These are phyloP conservation scores for Phytophthora kernoviae DNA, from an alignment of 352 stramenopile species.

Conservation along the genomic window DNA sequence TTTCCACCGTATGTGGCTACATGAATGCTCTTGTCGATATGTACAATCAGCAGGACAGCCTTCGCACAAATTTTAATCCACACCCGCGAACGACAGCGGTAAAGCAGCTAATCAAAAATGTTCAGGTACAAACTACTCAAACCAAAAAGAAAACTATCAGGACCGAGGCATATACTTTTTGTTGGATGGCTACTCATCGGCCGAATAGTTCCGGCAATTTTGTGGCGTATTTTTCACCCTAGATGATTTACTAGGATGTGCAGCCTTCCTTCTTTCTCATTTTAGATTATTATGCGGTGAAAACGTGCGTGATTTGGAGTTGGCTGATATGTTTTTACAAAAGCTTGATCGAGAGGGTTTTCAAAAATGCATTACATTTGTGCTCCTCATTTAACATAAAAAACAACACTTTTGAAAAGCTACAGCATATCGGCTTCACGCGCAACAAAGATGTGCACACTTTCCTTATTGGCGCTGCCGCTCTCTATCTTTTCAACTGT, in stretches of 20 bases:
- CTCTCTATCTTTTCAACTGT: constrained; percentile 5
- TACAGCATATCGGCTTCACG: constrained; percentile 7
- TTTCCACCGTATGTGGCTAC: constrained; percentile 10
- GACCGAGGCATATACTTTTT: constrained; percentile 13
- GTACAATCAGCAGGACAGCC: constrained; percentile 12
- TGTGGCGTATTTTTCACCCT: constrained; percentile 3
- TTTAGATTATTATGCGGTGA: neutral
- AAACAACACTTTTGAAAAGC: constrained; percentile 5
- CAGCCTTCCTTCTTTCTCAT: constrained; percentile 1
- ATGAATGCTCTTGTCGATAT: constrained; percentile 14
- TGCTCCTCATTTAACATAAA: constrained; percentile 2
- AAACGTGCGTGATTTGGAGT: neutral
- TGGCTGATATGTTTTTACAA: constrained; percentile 8
- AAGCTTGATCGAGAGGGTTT: constrained; percentile 7
- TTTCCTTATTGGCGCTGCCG: constrained; percentile 1
- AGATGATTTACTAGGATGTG: constrained; percentile 1
- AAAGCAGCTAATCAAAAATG: constrained; percentile 20
- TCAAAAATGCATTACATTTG: constrained; percentile 1
- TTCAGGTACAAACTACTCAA: constrained; percentile 11
- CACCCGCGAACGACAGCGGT: constrained; percentile 10
- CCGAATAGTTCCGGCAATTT: constrained; percentile 1
- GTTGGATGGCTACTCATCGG: neutral
- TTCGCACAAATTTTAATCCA: constrained; percentile 9
- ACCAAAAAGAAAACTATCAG: constrained; percentile 12
- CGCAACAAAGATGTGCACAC: constrained; percentile 9